Percentiles rank a stretch among this genome's conserved stretches.
These are phyloP conservation scores for Trypanosoma cruzi DNA, from an alignment of 208 protist species.

Conservation along the genomic window DNA sequence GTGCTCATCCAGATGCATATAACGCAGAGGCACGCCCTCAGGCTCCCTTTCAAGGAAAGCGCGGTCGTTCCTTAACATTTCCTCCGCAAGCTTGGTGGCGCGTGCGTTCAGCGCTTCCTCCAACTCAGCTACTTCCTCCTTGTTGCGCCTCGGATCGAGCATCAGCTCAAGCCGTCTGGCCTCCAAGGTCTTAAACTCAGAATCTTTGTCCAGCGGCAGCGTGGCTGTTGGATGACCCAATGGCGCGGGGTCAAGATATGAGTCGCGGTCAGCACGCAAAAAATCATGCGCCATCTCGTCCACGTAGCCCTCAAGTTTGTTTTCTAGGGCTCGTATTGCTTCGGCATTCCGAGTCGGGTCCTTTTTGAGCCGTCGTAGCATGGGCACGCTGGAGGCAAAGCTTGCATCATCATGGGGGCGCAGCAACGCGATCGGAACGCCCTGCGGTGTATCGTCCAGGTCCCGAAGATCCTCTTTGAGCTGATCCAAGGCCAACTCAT, in stretches of 20 bases:
- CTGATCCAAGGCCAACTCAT: slow-evolving; percentile 60
- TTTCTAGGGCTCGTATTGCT: slow-evolving; percentile 43
- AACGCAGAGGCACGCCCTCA: slow-evolving; percentile 55
- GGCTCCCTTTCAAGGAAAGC: slow-evolving; percentile 60
- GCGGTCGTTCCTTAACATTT: slow-evolving; percentile 59
- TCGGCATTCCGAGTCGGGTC: slow-evolving; percentile 56
- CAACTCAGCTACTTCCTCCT: slow-evolving; percentile 38
- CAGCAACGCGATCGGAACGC: slow-evolving; percentile 74
- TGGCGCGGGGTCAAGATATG: slow-evolving; percentile 62
- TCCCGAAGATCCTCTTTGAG: slow-evolving; percentile 49
- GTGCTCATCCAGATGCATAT: slow-evolving; percentile 71
- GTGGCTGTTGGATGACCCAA: slow-evolving; percentile 48
- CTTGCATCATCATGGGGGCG: slow-evolving; percentile 52
- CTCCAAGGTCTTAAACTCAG: slow-evolving; percentile 64
- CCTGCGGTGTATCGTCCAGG: slow-evolving; percentile 50
- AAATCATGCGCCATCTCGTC: slow-evolving; percentile 58
- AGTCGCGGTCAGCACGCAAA: slow-evolving; percentile 49
- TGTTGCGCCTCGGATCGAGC: slow-evolving; percentile 45
- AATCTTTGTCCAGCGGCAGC: slow-evolving; percentile 55
- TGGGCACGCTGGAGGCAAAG: slow-evolving; percentile 52
- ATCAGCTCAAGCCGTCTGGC: slow-evolving; percentile 59
- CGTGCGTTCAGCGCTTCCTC: slow-evolving; percentile 57
- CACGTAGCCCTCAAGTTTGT: slow-evolving; percentile 45
- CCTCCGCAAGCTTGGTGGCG: slow-evolving; percentile 51
- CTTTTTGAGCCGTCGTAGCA: slow-evolving; percentile 65